Conservation (phyloP, 1,139 yeast genomes). For the Ogataea hybrid region DNA sequence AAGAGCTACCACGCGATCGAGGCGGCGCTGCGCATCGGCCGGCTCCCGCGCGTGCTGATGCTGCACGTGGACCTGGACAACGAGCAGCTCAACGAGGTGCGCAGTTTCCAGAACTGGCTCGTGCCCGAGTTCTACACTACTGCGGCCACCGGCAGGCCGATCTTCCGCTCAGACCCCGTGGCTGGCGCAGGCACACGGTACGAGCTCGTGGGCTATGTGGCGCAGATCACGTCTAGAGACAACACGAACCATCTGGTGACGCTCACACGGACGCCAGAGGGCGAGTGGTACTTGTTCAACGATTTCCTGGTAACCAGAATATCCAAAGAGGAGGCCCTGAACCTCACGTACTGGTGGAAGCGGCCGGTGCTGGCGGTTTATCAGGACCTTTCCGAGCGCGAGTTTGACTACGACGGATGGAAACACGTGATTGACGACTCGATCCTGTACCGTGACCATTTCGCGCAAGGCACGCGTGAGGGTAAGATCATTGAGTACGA, state of each 20-base stretch:
- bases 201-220: slow-evolving; percentile 66
- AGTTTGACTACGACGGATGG: slow-evolving; percentile 42
- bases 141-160: slow-evolving; percentile 26
- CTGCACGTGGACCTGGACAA: slow-evolving; percentile 55
- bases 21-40: slow-evolving; percentile 45
- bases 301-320: slow-evolving; percentile 87
- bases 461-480: slow-evolving; percentile 68
- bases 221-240: slow-evolving; percentile 59
- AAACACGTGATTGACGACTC: slow-evolving; percentile 52
- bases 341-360: slow-evolving; percentile 76
- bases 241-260: slow-evolving; percentile 62
- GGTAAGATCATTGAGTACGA: slow-evolving; percentile 60
- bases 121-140: slow-evolving; percentile 50
- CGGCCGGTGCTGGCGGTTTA: slow-evolving; percentile 75
- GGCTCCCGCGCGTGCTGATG: slow-evolving; percentile 66
- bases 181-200: slow-evolving; percentile 42
- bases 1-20: slow-evolving; percentile 52
- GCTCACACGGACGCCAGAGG: slow-evolving; percentile 33
- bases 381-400: slow-evolving; percentile 42
- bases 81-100: slow-evolving; percentile 47
- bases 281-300: slow-evolving; percentile 81
- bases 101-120: slow-evolving; percentile 54
- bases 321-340: slow-evolving; percentile 64
- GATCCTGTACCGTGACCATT: slow-evolving; percentile 72
- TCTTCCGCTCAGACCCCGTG: slow-evolving; percentile 26